Evolutionary conservation across 2,329 filamentous ascomycete genomes (phyloP).

Genomic region (Blastomyces silverae): DNA sequence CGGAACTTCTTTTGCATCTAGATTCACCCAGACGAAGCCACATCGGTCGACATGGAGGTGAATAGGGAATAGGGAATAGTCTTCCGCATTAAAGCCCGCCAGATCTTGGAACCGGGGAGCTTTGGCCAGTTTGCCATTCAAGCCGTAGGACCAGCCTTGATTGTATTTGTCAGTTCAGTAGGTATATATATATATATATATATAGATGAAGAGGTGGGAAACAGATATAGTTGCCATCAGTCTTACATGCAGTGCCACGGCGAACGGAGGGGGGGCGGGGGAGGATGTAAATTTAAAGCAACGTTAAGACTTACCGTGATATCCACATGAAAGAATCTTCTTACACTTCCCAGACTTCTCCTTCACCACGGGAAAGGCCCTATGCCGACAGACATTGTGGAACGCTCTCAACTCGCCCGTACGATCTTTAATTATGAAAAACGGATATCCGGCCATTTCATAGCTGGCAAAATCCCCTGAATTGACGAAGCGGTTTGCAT

Average conservation of each 20-base stretch:
- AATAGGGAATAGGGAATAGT: conserved; percentile 51
- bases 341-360: conserved; percentile 44
- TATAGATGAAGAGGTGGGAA: background rate
- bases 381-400: conserved; percentile 56
- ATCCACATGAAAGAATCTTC: conserved; percentile 52
- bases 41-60: conserved; percentile 49
- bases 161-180: background rate
- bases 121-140: conserved; percentile 53
- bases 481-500: conserved; percentile 44
- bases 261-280: background rate
- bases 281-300: background rate
- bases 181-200: background rate
- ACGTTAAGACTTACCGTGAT: conserved; percentile 39
- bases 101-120: conserved; percentile 53
- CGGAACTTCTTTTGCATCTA: conserved; percentile 36
- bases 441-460: conserved; percentile 51
- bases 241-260: background rate
- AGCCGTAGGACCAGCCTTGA: conserved; percentile 50
- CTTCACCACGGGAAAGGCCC: conserved; percentile 52
- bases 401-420: conserved; percentile 51
- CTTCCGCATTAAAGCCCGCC: conserved; percentile 48
- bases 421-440: conserved; percentile 49
- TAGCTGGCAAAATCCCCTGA: conserved; percentile 53
- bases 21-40: conserved; percentile 55
- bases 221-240: background rate